A percentile compares a stretch with the other conserved stretches of the same genome.
Conservation (phyloP, 2,329 filamentous ascomycete species). For the Fusarium miscanthi region DNA sequence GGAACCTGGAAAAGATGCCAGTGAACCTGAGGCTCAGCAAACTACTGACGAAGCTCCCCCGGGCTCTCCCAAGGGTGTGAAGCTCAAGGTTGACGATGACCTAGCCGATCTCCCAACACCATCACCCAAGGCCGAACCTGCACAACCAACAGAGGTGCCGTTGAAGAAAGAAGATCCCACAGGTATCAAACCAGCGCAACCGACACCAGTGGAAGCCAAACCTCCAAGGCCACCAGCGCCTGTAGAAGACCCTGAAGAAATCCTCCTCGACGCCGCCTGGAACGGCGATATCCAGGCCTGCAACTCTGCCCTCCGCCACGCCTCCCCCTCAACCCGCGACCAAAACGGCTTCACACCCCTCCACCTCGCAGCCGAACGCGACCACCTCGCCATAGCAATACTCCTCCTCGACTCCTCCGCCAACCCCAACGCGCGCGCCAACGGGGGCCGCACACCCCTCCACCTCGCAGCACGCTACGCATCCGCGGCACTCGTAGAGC, state of each 20-base stretch:
- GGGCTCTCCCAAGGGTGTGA: neutral
- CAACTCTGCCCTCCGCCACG: constrained; percentile 38
- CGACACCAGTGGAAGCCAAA: neutral
- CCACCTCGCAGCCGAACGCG: constrained; percentile 48
- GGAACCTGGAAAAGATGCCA: neutral
- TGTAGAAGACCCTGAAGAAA: constrained; percentile 36
- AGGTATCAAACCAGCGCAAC: neutral
- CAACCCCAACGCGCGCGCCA: constrained; percentile 43
- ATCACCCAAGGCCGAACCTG: neutral
- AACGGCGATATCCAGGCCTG: constrained; percentile 46
- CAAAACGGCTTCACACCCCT: constrained; percentile 46
- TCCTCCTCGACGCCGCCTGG: constrained; percentile 49
- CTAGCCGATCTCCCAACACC: neutral
- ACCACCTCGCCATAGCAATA: constrained; percentile 50
- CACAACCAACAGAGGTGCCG: neutral
- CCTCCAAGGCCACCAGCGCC: neutral
- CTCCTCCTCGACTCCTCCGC: constrained; percentile 47
- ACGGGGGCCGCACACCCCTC: constrained; percentile 47
- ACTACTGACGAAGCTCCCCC: neutral
- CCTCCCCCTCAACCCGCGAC: constrained; percentile 44
- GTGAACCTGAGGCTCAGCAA: neutral
- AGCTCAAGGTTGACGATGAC: constrained; percentile 10
- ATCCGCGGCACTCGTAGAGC: constrained; percentile 47
- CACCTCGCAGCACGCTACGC: constrained; percentile 48
- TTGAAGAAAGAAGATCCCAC: neutral